A percentile compares a stretch with the other conserved stretches of the same genome.
Evolutionary conservation across 129 eudicot genomes (phyloP).

Genomic region (Silybum marianum): DNA sequence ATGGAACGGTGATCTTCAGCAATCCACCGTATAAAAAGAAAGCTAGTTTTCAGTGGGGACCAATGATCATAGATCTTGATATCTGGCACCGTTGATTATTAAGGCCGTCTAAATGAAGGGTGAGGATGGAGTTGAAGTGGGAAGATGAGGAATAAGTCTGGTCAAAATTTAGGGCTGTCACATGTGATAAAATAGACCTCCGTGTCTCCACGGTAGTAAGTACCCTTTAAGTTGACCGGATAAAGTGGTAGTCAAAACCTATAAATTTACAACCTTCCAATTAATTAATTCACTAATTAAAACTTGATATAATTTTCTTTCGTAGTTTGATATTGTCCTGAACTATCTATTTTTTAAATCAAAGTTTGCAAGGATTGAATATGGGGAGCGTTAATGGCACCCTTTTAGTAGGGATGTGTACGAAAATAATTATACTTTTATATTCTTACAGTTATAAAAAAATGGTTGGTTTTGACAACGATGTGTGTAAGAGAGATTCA

Average conservation of each 20-base stretch:
- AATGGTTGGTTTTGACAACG: no score
- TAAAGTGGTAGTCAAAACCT: slow-evolving; percentile 6
- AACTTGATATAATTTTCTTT: no score
- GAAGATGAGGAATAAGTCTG: slow-evolving; percentile 32
- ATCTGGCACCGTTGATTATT: slow-evolving; percentile 14
- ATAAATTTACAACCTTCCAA: neutral
- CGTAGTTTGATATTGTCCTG: no score
- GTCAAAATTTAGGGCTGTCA: slow-evolving; percentile 42
- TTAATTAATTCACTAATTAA: no score
- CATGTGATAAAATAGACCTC: slow-evolving; percentile 37
- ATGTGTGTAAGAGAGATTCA: no score
- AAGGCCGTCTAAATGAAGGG: slow-evolving; percentile 25
- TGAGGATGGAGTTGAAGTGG: slow-evolving; percentile 24
- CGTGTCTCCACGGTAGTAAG: slow-evolving; percentile 26
- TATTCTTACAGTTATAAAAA: no score
- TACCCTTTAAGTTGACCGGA: slow-evolving; percentile 5
- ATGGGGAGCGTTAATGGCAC: no score
- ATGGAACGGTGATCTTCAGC: slow-evolving; percentile 19
- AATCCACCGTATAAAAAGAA: slow-evolving; percentile 27
- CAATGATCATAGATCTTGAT: slow-evolving; percentile 29
- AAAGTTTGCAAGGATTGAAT: no score
- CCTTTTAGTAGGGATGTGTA: no score
- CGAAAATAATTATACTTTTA: no score
- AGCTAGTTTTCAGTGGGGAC: slow-evolving; percentile 34
- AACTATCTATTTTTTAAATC: no score